Evolutionary conservation across 768 basidiomycete genomes (phyloP).

Genomic region (Lactarius deliciosus): DNA sequence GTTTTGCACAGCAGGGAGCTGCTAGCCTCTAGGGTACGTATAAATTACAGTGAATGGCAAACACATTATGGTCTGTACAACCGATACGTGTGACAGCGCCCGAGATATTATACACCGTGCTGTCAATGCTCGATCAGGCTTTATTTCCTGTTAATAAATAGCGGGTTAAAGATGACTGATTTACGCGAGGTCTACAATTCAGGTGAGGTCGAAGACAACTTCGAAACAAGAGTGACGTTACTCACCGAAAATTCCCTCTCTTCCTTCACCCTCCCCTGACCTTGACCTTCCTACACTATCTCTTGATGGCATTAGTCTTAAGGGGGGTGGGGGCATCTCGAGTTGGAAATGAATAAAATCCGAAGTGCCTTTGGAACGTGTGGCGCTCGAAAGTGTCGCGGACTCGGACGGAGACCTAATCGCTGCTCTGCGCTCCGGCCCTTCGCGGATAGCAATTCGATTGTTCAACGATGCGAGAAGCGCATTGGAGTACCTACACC

Average conservation of each 20-base stretch:
- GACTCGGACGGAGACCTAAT: neutral
- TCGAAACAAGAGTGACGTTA: neutral
- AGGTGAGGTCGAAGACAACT: neutral
- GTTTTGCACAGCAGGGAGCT: neutral
- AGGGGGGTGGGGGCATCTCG: neutral
- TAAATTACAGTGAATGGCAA: neutral
- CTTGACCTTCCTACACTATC: neutral
- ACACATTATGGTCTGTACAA: neutral
- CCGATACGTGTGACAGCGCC: neutral
- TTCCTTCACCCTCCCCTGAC: neutral
- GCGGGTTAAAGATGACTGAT: neutral
- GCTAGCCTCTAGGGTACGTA: neutral
- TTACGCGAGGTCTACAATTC: neutral
- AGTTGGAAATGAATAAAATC: neutral
- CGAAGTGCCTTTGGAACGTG: neutral
- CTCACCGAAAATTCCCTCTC: neutral
- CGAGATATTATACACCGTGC: neutral
- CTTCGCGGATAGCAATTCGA: conserved; percentile 14
- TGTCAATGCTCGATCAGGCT: neutral
- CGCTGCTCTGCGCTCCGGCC: neutral
- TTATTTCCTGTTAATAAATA: neutral
- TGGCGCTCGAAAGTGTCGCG: neutral
- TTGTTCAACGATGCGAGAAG: conserved; percentile 20
- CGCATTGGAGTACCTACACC: conserved; percentile 16
- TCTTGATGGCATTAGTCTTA: neutral